Evolutionary conservation across 345 rosid genomes (phyloP).

Genomic region (Brassica napus): DNA sequence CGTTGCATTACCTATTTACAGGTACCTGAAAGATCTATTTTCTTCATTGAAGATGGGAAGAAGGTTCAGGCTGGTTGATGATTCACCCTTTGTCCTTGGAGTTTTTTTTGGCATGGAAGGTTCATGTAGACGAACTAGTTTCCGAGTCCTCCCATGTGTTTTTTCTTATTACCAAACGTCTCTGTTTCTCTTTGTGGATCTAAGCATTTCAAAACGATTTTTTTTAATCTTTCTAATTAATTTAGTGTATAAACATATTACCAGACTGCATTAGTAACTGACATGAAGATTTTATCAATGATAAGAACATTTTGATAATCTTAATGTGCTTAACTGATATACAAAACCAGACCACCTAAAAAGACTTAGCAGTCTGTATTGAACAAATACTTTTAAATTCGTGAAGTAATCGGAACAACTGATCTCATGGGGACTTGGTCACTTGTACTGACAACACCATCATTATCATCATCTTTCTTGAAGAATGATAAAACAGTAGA

Average conservation of each 20-base stretch:
- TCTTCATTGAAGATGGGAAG: slow-evolving; percentile 88
- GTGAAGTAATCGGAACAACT: slow-evolving; percentile 22
- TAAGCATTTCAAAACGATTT: background rate
- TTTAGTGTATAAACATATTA: background rate
- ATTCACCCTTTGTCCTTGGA: background rate
- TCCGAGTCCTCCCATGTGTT: slow-evolving; percentile 14
- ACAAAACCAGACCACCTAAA: background rate
- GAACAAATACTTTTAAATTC: slow-evolving; percentile 19
- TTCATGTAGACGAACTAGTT: slow-evolving; percentile 33
- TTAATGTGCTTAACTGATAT: background rate
- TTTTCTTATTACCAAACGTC: background rate
- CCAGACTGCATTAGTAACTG: background rate
- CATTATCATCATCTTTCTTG: background rate
- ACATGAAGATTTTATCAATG: background rate
- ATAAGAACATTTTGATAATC: background rate
- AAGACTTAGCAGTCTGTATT: background rate
- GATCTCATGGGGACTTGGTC: slow-evolving; percentile 42
- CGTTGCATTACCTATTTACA: slow-evolving; percentile 25
- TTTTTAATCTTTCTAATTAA: slow-evolving; percentile 16
- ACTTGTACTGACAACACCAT: background rate
- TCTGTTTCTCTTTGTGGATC: background rate
- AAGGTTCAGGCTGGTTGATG: slow-evolving; percentile 65
- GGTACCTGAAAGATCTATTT: slow-evolving; percentile 87
- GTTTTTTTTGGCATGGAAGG: slow-evolving; percentile 21
- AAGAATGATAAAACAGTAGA: slow-evolving; percentile 53